Base-by-base conservation (phyloP, 768 basidiomycete genomes). In the Mycena amicta region DNA sequence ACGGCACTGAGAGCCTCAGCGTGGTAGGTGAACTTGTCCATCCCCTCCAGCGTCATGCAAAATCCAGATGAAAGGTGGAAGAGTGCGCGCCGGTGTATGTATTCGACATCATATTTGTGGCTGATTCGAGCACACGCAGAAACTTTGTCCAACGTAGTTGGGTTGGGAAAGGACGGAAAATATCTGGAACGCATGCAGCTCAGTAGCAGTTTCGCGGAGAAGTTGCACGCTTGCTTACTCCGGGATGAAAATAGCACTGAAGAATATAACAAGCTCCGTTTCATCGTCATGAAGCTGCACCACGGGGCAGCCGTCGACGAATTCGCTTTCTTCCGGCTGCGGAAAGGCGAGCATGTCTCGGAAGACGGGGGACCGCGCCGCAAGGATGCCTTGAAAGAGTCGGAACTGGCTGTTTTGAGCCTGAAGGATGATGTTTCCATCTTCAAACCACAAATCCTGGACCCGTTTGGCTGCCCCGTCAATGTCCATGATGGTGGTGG, bases 301-400 rank as follows among this genome's bases (percentile, higher is more conserved):
- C 5, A 55, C 41, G 15, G 53, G 53, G 16, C n/a, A 45, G 2
- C 53, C 53, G 22, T 55, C 53, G 12, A 55, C 45, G 3, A 47
- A 2, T 23, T 55, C 45, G 18, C 15, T 29, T 13, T 45, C 41
- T 12, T 4, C 3, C 22, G 29, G 53, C 26, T 40, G 43, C 2
- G 53, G 41, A 8, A 47, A 46, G 6, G 29, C 45, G 11, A 55
- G 20, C 53, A 55, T 55, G 23, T 55, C 53, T 2, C 41, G 4
- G 12, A 55, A 55, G 29, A 55, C 29, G 22, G 43, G 5, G 20
- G 53, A 55, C 30, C 43, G 53, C n/a, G 53, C 43, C 15, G 53
- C 53, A 4, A 55, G 29, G 18, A 47, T 46, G n/a, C 30, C 27
- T 37, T 47, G 43, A 8, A 25, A 45, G 37, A 55, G 25, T 2